Conservation (phyloP, 345 rosid species). For the Draba incana region DNA sequence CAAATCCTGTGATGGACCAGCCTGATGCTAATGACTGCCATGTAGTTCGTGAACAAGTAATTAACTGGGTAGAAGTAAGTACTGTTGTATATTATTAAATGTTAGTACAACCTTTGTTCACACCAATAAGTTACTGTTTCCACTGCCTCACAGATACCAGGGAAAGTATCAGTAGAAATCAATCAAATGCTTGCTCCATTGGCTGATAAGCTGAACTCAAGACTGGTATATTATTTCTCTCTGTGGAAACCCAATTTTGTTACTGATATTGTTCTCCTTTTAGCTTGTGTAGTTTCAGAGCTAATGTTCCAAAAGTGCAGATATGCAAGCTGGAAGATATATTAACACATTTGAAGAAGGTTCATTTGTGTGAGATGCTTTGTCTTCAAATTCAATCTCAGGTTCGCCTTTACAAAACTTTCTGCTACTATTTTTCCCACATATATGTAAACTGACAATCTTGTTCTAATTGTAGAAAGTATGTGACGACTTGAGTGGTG, state of each 20-base stretch:
- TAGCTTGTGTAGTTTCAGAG: slow-evolving; percentile 14
- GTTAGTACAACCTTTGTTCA: slow-evolving; percentile 35
- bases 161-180: slow-evolving; percentile 55
- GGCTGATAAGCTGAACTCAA: slow-evolving; percentile 52
- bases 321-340: slow-evolving; percentile 60
- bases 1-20: slow-evolving; percentile 42
- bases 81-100: slow-evolving; percentile 20
- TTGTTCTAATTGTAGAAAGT: slow-evolving; percentile 47
- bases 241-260: slow-evolving; percentile 27
- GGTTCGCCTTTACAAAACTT: slow-evolving; percentile 50
- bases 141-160: slow-evolving; percentile 60
- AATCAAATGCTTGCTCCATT: slow-evolving; percentile 54
- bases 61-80: slow-evolving; percentile 70
- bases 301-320: slow-evolving; percentile 50
- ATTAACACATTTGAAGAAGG: slow-evolving; percentile 57
- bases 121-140: slow-evolving; percentile 20
- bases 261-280: slow-evolving; percentile 28
- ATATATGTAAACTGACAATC: slow-evolving; percentile 40
- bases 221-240: slow-evolving; percentile 49
- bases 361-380: slow-evolving; percentile 54
- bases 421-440: slow-evolving; percentile 15
- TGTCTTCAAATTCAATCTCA: slow-evolving; percentile 65
- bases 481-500: slow-evolving; percentile 43
- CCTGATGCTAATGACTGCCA: slow-evolving; percentile 38
- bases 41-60: slow-evolving; percentile 40